Conservation (phyloP, 371 early-diverging fungal species). For the Lichtheimia ramosa region DNA sequence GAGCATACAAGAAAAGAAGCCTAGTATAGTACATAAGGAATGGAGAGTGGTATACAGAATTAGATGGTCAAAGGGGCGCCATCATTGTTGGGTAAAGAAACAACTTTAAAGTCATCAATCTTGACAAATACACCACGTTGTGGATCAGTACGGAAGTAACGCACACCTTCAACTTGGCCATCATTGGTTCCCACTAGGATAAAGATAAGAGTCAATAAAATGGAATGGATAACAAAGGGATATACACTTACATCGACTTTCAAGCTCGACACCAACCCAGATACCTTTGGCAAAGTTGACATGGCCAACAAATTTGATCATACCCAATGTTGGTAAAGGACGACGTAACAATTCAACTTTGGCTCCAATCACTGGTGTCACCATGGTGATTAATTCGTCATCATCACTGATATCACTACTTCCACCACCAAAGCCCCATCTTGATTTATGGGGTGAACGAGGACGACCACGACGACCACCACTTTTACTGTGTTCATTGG, state of each 20-base stretch:
- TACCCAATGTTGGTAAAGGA: constrained; percentile 41
- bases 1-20: no score
- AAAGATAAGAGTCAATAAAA: not conserved
- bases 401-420: constrained; percentile 23
- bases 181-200: constrained; percentile 37
- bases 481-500: not conserved
- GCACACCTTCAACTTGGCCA: constrained; percentile 33
- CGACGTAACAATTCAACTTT: constrained; percentile 39
- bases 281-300: constrained; percentile 44
- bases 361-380: constrained; percentile 34
- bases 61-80: no score
- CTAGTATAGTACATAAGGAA: no score
- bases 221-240: not conserved
- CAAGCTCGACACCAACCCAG: constrained; percentile 49
- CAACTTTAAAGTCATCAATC: constrained; percentile 29
- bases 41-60: no score
- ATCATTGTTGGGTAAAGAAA: constrained; percentile 11
- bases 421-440: constrained; percentile 17
- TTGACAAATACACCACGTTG: constrained; percentile 45
- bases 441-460: constrained; percentile 19
- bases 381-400: constrained; percentile 19
- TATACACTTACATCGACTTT: constrained; percentile 35
- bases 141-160: constrained; percentile 42
- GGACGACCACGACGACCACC: constrained; percentile 7
- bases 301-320: constrained; percentile 43